Base-by-base conservation (phyloP, 2,329 filamentous ascomycete genomes). In the Penicillium sp. region DNA sequence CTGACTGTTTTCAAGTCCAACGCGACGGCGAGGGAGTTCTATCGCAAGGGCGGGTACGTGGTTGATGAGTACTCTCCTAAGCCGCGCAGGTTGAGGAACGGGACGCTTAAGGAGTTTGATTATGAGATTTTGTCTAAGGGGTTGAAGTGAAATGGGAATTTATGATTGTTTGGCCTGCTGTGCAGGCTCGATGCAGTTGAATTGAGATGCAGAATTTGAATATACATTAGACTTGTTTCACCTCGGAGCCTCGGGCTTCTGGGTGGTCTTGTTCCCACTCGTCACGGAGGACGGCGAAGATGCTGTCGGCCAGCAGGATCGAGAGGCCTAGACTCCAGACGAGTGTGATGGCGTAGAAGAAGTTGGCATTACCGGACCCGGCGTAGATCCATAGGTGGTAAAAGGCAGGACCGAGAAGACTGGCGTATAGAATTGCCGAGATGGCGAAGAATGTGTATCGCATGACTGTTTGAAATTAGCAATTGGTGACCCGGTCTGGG, bases 371-470 rank as follows among this genome's bases (percentile, higher is more conserved):
- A 25, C 94, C 94, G 50, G 91, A 96, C 44, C 94, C 94, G 2
- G 94, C 94, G 67, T 97, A 99, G 51, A 99, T 92, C 94, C 94
- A 99, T 5, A 99, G 78, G 68, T 99, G 87, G 70, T 97, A 96
- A 69, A 99, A 99, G 0, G 92, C 91, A 1, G 94, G 94, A 0
- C 94, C 94, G 0, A 99, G 81, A 56, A 96, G 86, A 2, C 87
- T 88, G 22, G 90, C 87, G 71, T 99, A 99, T 9, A 97, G 76
- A 35, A 99, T 80, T 2, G 89, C 88, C 0, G 91, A 86, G 1
- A 88, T 82, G 10, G 90, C 86, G 56, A 97, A 82, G 69, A 96
- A 99, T 0, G 89, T 88, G 72, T 97, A 97, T 42, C 94, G 85
- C 84, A 96, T 95, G 31, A 97, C 84, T 87, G 54, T 2, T 25